Percentiles rank a stretch among this genome's conserved stretches.
These are phyloP conservation scores for Ophiobolus disseminans DNA, from an alignment of 2,329 filamentous ascomycete genomes.

Conservation along the genomic window DNA sequence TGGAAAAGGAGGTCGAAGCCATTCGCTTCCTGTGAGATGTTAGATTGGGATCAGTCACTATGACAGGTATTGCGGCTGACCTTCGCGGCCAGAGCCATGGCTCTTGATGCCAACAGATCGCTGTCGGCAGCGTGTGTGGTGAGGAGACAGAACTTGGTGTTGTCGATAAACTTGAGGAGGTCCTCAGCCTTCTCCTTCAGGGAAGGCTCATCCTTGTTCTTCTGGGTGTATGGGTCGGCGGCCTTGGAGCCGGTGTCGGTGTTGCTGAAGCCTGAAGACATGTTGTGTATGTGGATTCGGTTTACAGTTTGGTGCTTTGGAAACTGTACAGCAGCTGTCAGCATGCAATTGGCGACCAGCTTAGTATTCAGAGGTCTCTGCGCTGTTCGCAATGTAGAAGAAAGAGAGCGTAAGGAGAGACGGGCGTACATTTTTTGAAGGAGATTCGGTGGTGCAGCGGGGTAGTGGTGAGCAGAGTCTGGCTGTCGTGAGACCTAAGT, in stretches of 20 bases:
- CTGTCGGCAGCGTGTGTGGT: slow-evolving; percentile 73
- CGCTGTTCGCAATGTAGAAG: slow-evolving; percentile 1
- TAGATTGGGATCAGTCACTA: neutral
- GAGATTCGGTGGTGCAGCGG: slow-evolving; percentile 3
- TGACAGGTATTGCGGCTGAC: slow-evolving; percentile 53
- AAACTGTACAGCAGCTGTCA: slow-evolving; percentile 29
- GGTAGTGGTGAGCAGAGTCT: slow-evolving; percentile 7
- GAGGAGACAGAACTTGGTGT: slow-evolving; percentile 87
- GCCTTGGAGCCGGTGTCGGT: slow-evolving; percentile 51
- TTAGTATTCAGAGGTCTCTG: slow-evolving; percentile 9
- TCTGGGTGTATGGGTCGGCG: slow-evolving; percentile 80
- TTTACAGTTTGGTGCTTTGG: slow-evolving; percentile 14
- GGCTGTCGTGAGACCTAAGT: slow-evolving; percentile 17
- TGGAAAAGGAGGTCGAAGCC: slow-evolving; percentile 87
- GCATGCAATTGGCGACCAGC: slow-evolving; percentile 20
- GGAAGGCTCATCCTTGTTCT: slow-evolving; percentile 74
- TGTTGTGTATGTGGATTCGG: slow-evolving; percentile 25
- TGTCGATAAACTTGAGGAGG: slow-evolving; percentile 72
- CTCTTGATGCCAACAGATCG: slow-evolving; percentile 76
- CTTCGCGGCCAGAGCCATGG: slow-evolving; percentile 83
- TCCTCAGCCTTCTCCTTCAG: slow-evolving; percentile 79
- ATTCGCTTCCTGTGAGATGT: slow-evolving; percentile 68
- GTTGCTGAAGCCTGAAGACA: slow-evolving; percentile 49
- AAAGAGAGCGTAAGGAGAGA: slow-evolving; percentile 10
- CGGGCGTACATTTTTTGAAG: slow-evolving; percentile 18